Base-by-base conservation (phyloP, 1,284 basidiomycete genomes). In the Amylostereum chailletii region DNA sequence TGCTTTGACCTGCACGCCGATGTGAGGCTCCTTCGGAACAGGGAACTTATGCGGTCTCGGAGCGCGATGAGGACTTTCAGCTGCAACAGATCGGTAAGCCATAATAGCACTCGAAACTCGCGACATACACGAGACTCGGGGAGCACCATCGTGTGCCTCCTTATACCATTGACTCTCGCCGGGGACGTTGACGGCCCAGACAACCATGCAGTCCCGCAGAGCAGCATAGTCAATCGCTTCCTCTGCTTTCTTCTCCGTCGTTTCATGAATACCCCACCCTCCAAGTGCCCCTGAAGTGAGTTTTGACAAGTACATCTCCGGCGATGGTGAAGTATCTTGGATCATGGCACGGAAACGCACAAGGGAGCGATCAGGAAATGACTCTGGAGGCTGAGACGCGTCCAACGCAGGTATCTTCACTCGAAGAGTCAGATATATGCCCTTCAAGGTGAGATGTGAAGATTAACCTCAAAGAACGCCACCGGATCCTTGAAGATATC, bases 311-410 rank as follows among this genome's bases (percentile, higher is more conserved):
- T 89, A 90, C 57, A 90, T 71, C 59, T 88, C 83, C 0, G 79
- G 75, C 2, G 83, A 79, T 26, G 75, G 61, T 3, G 86, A 86
- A 1, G 84, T 88, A 58, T 89, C 87, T 62, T 90, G 86, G n/a
- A 90, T 71, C 84, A 88, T 86, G 9, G 75, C 79, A 40, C 77
- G 74, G 60, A 89, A 88, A 11, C 75, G 71, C 6, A 90, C 83
- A 2, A 89, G 70, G 0, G 77, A 65, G 9, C 76, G 69, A 52
- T 71, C 66, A 11, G 59, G 59, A 55, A 77, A 71, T 3, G 63
- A 64, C 42, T 73, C 67, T 29, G 79, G 78, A 3, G 79, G 72
- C 55, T 69, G 62, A 0, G 60, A 54, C 3, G 71, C 59, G 60
- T 75, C 67, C 27, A 86, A 68, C 4, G 65, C 53, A 1, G 82